Percentiles rank a stretch among this genome's conserved stretches.
Evolutionary conservation across 805 yeast species (phyloP).

Genomic region (Candida sithepensis): DNA sequence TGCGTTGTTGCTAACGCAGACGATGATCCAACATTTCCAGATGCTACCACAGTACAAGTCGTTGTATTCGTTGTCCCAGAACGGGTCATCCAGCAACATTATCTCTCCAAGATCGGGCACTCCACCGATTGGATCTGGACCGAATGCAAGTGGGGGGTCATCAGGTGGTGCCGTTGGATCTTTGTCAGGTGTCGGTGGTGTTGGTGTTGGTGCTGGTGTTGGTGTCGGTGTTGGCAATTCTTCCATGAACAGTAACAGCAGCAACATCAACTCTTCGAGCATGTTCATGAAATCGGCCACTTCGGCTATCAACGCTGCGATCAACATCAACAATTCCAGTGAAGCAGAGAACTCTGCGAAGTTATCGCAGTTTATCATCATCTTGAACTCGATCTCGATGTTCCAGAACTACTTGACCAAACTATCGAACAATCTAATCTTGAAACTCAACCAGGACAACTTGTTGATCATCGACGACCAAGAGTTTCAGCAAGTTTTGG

Average conservation of each 20-base stretch:
- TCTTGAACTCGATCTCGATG: constrained; percentile 68
- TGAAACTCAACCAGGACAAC: constrained; percentile 24
- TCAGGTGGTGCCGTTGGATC: background rate
- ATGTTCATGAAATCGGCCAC: constrained; percentile 44
- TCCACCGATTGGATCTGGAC: constrained; percentile 27
- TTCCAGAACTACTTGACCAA: constrained; percentile 56
- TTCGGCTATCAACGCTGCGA: constrained; percentile 33
- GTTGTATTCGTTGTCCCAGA: constrained; percentile 12
- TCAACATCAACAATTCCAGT: constrained; percentile 31
- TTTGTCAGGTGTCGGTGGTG: background rate
- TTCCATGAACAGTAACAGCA: too few species aligned
- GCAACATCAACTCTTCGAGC: too few species aligned
- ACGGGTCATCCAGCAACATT: constrained; percentile 21
- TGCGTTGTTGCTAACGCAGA: constrained; percentile 24
- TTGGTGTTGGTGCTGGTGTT: too few species aligned
- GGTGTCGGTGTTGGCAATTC: too few species aligned
- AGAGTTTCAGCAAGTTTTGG: constrained; percentile 21
- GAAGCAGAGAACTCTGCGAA: constrained; percentile 45
- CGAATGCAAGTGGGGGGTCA: background rate
- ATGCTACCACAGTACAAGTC: constrained; percentile 7
- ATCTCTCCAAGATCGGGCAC: constrained; percentile 30
- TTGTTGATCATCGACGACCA: constrained; percentile 32
- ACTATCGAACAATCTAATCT: constrained; percentile 42
- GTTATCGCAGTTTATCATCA: constrained; percentile 57
- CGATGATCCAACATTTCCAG: constrained; percentile 19